Evolutionary conservation across 768 basidiomycete genomes (phyloP).

Genomic region (Phylloporus rhodoxanthus): DNA sequence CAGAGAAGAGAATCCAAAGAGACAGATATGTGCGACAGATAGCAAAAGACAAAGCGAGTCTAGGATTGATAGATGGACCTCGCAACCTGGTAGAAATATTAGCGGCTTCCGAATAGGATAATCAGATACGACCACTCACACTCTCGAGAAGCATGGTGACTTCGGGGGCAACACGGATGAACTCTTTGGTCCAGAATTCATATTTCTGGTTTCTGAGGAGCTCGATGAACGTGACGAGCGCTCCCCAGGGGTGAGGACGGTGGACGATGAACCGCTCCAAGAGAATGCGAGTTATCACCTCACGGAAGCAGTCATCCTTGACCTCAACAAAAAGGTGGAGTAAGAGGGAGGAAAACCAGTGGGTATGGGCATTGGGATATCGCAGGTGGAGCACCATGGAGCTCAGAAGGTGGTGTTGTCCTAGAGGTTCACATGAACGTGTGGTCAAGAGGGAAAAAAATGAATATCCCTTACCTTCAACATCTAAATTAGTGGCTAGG

Average conservation of each 20-base stretch:
- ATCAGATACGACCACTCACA: constrained; percentile 41
- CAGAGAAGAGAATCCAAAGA: constrained; percentile 48
- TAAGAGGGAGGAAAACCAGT: constrained; percentile 92
- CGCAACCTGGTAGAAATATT: constrained; percentile 50
- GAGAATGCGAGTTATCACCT: constrained; percentile 83
- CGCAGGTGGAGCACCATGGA: constrained; percentile 93
- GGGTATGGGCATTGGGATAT: constrained; percentile 97
- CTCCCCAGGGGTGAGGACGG: constrained; percentile 95
- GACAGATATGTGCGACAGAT: constrained; percentile 77
- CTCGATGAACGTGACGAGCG: constrained; percentile 90
- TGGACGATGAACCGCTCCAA: constrained; percentile 92
- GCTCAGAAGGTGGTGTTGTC: constrained; percentile 90
- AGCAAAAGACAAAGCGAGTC: constrained; percentile 60
- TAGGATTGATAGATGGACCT: constrained; percentile 73
- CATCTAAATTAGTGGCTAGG: constrained; percentile 76
- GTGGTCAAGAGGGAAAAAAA: not conserved
- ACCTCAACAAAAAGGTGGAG: constrained; percentile 83
- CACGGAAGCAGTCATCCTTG: constrained; percentile 69
- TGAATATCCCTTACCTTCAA: constrained; percentile 67
- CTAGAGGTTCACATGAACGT: constrained; percentile 36
- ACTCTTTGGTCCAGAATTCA: constrained; percentile 87
- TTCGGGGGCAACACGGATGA: constrained; percentile 79
- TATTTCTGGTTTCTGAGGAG: constrained; percentile 86
- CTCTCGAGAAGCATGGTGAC: constrained; percentile 80
- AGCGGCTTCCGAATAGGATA: not conserved